Evolutionary conservation across 768 basidiomycete species (phyloP).

Genomic region (Amanita rubescens): DNA sequence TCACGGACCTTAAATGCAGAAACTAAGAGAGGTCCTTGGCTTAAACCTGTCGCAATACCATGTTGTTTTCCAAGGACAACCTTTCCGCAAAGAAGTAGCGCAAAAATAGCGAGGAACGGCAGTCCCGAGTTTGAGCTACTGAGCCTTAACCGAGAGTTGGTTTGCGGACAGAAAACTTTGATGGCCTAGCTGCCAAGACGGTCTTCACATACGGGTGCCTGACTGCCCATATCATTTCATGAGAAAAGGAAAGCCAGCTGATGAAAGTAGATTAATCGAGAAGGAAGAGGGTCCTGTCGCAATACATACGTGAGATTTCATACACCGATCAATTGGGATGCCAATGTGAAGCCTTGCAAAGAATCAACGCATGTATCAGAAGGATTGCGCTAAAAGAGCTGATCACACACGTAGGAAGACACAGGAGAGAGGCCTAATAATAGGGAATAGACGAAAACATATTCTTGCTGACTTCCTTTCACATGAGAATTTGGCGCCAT

Average conservation of each 20-base stretch:
- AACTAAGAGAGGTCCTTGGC: no score
- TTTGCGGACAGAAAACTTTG: no score
- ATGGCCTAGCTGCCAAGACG: no score
- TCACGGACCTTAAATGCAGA: no score
- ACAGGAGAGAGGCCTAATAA: not conserved
- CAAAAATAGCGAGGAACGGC: no score
- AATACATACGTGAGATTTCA: constrained; percentile 4
- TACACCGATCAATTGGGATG: not conserved
- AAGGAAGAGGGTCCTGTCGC: constrained; percentile 8
- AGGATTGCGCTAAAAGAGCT: not conserved
- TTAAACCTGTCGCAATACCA: no score
- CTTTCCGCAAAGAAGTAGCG: no score
- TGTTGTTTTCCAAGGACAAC: no score
- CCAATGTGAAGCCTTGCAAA: not conserved
- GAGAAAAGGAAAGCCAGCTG: no score
- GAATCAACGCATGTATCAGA: not conserved
- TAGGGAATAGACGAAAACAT: not conserved
- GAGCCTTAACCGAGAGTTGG: no score
- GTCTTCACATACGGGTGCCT: constrained; percentile 7
- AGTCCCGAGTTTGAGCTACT: no score
- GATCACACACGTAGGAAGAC: not conserved
- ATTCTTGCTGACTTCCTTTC: not conserved
- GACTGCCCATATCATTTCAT: constrained; percentile 12
- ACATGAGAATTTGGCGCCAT: not conserved
- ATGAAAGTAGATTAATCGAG: not conserved